phyloP scores from a whole-genome alignment of 2,329 filamentous ascomycete species.

The Colletotrichum phormii region DNA sequence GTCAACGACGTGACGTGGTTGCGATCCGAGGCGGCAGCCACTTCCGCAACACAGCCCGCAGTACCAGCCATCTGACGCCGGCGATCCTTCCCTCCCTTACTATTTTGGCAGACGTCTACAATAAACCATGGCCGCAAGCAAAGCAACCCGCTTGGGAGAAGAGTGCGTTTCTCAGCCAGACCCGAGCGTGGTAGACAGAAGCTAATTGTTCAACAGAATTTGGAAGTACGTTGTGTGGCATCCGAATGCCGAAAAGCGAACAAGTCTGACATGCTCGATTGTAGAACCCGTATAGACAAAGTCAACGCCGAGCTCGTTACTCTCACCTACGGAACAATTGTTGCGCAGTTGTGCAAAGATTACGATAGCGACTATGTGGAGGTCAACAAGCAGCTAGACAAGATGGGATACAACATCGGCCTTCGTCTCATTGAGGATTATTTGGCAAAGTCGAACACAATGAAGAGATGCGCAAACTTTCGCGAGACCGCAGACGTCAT shows the following conservation, averaged over 20 bases:
- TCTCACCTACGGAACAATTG: slow-evolving; percentile 96
- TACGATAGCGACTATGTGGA: slow-evolving; percentile 94
- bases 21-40: neutral
- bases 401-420: slow-evolving; percentile 99
- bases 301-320: slow-evolving; percentile 98
- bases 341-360: slow-evolving; percentile 95
- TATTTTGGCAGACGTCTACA: neutral
- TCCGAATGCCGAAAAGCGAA: neutral
- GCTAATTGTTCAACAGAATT: slow-evolving; percentile 68
- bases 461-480: slow-evolving; percentile 91
- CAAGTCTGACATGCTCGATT: slow-evolving; percentile 40
- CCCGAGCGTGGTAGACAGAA: neutral
- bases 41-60: neutral
- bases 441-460: slow-evolving; percentile 91
- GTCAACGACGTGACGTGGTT: neutral
- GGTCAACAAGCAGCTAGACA: slow-evolving; percentile 97
- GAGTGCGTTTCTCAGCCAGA: slow-evolving; percentile 60
- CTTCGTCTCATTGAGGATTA: slow-evolving; percentile 97
- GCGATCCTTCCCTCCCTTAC: neutral
- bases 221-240: slow-evolving; percentile 81
- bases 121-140: slow-evolving; percentile 66
- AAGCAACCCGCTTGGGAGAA: slow-evolving; percentile 71
- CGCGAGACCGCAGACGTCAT: slow-evolving; percentile 97
- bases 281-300: slow-evolving; percentile 93
- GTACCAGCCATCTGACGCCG: neutral